Percentiles rank a stretch among this genome's conserved stretches.
Evolutionary conservation across 1,139 yeast species (phyloP).

Genomic region (Zygoascus sp.): DNA sequence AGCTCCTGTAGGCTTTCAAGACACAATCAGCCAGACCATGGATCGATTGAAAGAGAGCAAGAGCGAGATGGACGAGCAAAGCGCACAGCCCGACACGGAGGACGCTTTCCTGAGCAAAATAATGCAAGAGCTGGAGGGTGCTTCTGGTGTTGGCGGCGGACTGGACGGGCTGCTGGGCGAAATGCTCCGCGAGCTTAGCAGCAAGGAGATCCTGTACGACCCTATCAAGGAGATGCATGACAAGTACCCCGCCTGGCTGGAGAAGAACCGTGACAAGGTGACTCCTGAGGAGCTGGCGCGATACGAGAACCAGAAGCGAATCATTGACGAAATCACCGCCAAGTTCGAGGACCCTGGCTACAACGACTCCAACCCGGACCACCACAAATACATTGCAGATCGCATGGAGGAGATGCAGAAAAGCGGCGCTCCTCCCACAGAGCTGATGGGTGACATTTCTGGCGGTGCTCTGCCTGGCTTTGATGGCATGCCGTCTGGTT

Average conservation of each 20-base stretch:
- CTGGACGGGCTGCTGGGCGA: slow-evolving; percentile 64
- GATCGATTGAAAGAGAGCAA: slow-evolving; percentile 54
- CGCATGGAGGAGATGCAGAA: slow-evolving; percentile 52
- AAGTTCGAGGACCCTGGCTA: slow-evolving; percentile 56
- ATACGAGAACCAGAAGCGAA: slow-evolving; percentile 34
- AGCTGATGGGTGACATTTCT: slow-evolving; percentile 62
- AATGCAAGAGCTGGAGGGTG: slow-evolving; percentile 58
- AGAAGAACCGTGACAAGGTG: slow-evolving; percentile 42
- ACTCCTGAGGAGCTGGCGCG: slow-evolving; percentile 32
- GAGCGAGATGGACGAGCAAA: slow-evolving; percentile 48
- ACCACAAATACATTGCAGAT: slow-evolving; percentile 51
- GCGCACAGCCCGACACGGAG: slow-evolving; percentile 45
- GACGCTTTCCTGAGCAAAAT: slow-evolving; percentile 38
- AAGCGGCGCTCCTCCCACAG: slow-evolving; percentile 85
- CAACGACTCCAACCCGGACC: slow-evolving; percentile 47
- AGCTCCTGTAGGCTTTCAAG: slow-evolving; percentile 55
- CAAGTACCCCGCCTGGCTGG: slow-evolving; percentile 59
- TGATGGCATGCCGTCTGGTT: slow-evolving; percentile 28
- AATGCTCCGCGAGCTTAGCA: slow-evolving; percentile 77
- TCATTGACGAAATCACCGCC: slow-evolving; percentile 46
- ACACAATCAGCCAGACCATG: slow-evolving; percentile 76
- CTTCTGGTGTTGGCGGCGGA: slow-evolving; percentile 46
- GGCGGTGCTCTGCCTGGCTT: slow-evolving; percentile 54
- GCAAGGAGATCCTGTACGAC: slow-evolving; percentile 82
- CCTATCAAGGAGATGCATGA: slow-evolving; percentile 78